Conservation (phyloP, 176 grass and related monocot genomes). For the Avena eriantha region DNA sequence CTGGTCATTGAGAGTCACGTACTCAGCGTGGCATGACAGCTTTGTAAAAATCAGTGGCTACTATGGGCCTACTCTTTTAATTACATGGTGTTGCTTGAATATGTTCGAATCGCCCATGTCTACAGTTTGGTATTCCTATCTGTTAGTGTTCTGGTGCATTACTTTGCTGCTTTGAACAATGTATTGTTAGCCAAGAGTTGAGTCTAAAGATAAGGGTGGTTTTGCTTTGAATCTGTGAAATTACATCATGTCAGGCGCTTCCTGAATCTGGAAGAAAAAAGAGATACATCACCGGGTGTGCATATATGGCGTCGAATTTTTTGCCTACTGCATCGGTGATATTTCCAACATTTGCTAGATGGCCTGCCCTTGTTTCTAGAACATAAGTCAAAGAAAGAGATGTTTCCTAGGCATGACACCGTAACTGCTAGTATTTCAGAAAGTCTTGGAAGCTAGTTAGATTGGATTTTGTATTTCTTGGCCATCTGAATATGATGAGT, state of each 20-base stretch:
- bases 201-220: background rate
- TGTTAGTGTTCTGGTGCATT: constrained; percentile 3
- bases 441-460: too few relatives aligned
- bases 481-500: too few relatives aligned
- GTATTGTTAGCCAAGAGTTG: too few relatives aligned
- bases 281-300: too few relatives aligned
- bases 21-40: background rate
- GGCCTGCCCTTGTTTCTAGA: too few relatives aligned
- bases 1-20: background rate
- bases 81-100: background rate
- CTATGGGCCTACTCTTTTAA: background rate
- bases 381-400: too few relatives aligned
- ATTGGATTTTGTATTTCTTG: too few relatives aligned
- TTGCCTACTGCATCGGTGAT: too few relatives aligned
- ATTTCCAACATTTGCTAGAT: too few relatives aligned
- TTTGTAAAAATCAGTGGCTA: background rate
- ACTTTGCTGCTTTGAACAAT: background rate
- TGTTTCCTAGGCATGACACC: background rate
- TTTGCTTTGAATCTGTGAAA: background rate
- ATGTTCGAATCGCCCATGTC: background rate
- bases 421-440: too few relatives aligned
- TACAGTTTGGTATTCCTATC: background rate
- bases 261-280: too few relatives aligned
- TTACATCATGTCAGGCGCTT: background rate
- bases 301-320: too few relatives aligned